Base-by-base conservation (phyloP, 805 yeast species). In the Ogataea nakhonphanomensis region DNA sequence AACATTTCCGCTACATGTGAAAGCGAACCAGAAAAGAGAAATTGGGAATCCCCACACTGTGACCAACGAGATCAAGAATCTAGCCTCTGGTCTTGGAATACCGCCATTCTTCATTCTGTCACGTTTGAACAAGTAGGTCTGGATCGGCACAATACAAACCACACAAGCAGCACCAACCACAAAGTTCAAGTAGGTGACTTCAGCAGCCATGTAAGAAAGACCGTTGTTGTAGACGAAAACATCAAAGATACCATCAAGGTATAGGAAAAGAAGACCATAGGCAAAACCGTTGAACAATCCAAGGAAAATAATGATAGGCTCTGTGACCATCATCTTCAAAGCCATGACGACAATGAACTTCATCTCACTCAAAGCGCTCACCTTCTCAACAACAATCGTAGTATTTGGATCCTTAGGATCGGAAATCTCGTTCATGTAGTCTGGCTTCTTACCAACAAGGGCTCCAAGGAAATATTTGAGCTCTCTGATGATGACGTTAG, bases 31-130 rank as follows among this genome's bases (percentile, higher is more conserved):
- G 37, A 61, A 50, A 20, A 62, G 44, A 7, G 65, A 61, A 21
- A 58, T 49, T 40, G 66, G 67, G 59, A 61, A 62, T 28, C 64
- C 63, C 67, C 67, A 62, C 27, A 61, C 65, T 3, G 60, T 53
- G 21, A 62, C 60, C 38, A 62, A 46, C 1, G 67, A 61, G 9
- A 53, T 13, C 24, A 52, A 33, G 45, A 62, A 62, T 50, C 67
- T 56, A 28, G 61, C 64, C 45, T 62, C 67, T 13, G 67, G 67
- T 46, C 58, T 54, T 40, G 57, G 54, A 32, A 58, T 39, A 37
- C 67, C 67, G 26, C 59, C 62, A 39, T 61, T 57, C 41, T 51
- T 59, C 21, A 50, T 28, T 48, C 62, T 58, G 44, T 54, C 61
- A 25, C 44, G 51, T 39, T 39, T 61, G 47, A 56, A 62, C 29